These are phyloP conservation scores for Alternaria infectoria DNA, from an alignment of 2,329 filamentous ascomycete species.

Conservation along the genomic window DNA sequence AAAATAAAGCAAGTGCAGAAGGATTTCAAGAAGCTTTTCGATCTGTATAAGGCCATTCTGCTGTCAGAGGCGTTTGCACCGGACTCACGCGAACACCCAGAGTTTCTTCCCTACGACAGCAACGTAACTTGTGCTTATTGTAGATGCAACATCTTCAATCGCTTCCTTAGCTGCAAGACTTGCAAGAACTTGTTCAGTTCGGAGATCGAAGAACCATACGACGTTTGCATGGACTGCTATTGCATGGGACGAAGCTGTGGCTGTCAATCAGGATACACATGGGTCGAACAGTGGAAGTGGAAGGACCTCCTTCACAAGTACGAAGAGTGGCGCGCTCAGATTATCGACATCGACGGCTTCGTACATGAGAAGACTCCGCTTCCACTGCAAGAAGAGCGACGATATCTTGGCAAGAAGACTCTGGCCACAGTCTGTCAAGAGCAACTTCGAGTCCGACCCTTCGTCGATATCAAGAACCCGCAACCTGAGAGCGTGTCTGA, in stretches of 20 bases:
- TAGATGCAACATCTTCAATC: conserved; percentile 94
- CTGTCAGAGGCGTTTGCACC: conserved; percentile 84
- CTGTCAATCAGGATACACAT: conserved; percentile 83
- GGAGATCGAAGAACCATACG: conserved; percentile 84
- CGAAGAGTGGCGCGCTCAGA: conserved; percentile 79
- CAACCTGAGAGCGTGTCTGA: conserved; percentile 53
- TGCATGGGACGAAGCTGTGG: conserved; percentile 94
- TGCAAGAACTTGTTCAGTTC: conserved; percentile 73
- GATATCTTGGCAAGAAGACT: conserved; percentile 73
- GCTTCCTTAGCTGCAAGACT: conserved; percentile 88
- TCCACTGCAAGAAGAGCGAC: conserved; percentile 72
- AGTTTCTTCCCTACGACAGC: conserved; percentile 82
- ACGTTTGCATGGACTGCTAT: conserved; percentile 98
- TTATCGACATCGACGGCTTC: conserved; percentile 73
- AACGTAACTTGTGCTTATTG: conserved; percentile 97
- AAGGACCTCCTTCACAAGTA: conserved; percentile 76
- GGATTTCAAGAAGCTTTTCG: conserved; percentile 83
- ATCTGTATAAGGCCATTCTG: conserved; percentile 77
- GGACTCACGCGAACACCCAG: conserved; percentile 70
- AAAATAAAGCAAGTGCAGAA: conserved; percentile 74
- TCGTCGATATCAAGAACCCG: conserved; percentile 77
- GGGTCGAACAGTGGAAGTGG: conserved; percentile 95
- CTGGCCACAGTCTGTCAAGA: conserved; percentile 94
- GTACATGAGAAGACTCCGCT: conserved; percentile 71
- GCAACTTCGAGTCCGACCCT: conserved; percentile 79